Evolutionary conservation across 202 grass and related monocot species (phyloP).

Genomic region (Zoysia matrella): DNA sequence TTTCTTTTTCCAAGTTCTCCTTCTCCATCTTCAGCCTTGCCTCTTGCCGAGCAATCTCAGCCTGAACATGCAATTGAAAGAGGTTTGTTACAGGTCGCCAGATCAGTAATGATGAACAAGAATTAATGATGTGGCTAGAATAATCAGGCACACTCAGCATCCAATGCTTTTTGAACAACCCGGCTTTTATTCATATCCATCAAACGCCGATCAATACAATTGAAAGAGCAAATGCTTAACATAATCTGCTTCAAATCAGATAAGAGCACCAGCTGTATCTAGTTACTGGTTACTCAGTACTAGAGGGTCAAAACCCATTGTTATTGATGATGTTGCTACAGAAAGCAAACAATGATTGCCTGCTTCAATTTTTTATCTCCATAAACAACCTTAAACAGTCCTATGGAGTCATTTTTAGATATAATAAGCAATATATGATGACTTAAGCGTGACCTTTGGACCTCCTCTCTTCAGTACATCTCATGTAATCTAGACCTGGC

Average conservation of each 20-base stretch:
- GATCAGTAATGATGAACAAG: neutral
- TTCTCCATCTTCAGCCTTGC: slow-evolving; percentile 94
- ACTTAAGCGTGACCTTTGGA: neutral
- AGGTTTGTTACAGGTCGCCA: slow-evolving; percentile 3
- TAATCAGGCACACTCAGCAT: neutral
- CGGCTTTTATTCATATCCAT: neutral
- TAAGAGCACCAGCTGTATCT: neutral
- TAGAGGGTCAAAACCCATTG: neutral
- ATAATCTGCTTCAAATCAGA: neutral
- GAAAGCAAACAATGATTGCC: neutral
- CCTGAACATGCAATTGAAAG: slow-evolving; percentile 44
- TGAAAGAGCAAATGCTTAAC: neutral
- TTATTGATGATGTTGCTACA: neutral
- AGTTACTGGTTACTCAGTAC: neutral
- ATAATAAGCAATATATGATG: neutral
- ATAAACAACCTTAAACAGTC: neutral
- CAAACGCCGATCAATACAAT: slow-evolving; percentile 22
- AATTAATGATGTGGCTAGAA: neutral
- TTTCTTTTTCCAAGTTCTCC: slow-evolving; percentile 98
- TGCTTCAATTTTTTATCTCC: neutral
- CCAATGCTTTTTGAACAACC: neutral
- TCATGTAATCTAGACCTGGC: neutral
- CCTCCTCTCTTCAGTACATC: neutral
- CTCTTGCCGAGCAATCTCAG: slow-evolving; percentile 91
- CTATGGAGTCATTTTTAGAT: neutral